Evolutionary conservation across 495 filamentous ascomycete species (phyloP), one percentile per base, ranked within the genome.

Genomic region (Pseudevernia furfuracea): DNA sequence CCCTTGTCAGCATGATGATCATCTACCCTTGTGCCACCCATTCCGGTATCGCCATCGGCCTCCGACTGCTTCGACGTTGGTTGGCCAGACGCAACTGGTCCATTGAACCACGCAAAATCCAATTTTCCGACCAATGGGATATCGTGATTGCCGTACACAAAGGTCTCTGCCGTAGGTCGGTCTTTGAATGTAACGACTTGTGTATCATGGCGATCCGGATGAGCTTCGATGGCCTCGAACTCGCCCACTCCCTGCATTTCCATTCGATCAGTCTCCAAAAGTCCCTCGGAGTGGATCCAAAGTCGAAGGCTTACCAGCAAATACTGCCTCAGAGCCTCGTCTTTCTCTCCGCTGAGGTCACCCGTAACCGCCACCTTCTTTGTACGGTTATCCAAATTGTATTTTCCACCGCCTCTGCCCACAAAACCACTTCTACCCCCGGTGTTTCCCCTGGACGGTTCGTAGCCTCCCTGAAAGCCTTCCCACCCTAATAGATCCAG

Each of bases 381-480:
- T 3, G 94, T 88, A 34, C 94, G 81, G 70, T 96, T 96, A 70
- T 98, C 94, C 34, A 98, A 78, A 41, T 88, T 90, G 68, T 90
- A 87, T 14, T 89, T 84, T 10, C 87, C 87, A 39, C 67, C 74
- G n/a, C 71, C 68, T 21, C 76, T 69, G 48, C 83, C 80, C 21
- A 80, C 78, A 57, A 73, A 75, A 3, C 67, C 68, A 28, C 80
- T 79, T 19, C 81, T 77, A 1, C 80, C 80, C 53, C 81, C 74
- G 78, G 75, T 36, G 74, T 78, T 43, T 74, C 78, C 81, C 44
- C 81, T 70, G 53, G 63, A 77, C 5, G 73, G 75, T 46, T 77
- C 55, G 71, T 70, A 65, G 59, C 37, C 74, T 68, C 67, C 67
- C 74, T 65, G 68, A 66, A 77, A 72, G 36, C 76, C 72, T 59